Conservation (phyloP, 2,329 filamentous ascomycete species). For the Phoma sp. region DNA sequence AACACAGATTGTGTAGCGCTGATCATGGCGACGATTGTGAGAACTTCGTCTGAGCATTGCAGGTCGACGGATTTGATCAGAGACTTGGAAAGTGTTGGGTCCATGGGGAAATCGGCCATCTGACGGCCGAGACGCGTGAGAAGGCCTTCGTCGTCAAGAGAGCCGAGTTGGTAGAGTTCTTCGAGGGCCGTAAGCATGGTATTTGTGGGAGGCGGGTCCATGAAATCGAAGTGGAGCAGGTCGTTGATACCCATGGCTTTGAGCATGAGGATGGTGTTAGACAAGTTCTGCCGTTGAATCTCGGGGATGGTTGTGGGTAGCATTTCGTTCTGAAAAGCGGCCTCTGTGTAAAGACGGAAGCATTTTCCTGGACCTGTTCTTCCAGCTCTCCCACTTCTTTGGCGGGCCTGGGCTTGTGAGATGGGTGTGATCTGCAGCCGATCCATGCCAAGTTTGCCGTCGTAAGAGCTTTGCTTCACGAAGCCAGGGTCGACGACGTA, state of each 20-base stretch:
- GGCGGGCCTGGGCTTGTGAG: slow-evolving; percentile 94
- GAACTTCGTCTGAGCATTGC: slow-evolving; percentile 89
- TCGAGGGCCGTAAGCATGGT: slow-evolving; percentile 97
- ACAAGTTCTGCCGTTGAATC: slow-evolving; percentile 92
- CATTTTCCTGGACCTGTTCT: slow-evolving; percentile 89
- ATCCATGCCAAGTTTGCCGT: slow-evolving; percentile 97
- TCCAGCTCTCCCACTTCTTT: slow-evolving; percentile 89
- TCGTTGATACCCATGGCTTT: slow-evolving; percentile 99
- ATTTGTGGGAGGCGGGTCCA: slow-evolving; percentile 97
- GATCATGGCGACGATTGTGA: slow-evolving; percentile 80
- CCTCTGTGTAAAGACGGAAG: slow-evolving; percentile 93
- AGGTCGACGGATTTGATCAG: slow-evolving; percentile 88
- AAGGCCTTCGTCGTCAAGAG: slow-evolving; percentile 92
- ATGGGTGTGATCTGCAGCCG: slow-evolving; percentile 94
- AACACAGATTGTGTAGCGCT: slow-evolving; percentile 81
- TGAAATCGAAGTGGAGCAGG: slow-evolving; percentile 95
- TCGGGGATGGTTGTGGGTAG: slow-evolving; percentile 94
- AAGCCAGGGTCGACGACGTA: slow-evolving; percentile 98
- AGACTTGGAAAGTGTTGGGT: slow-evolving; percentile 87
- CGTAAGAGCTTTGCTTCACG: slow-evolving; percentile 96
- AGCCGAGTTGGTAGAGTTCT: slow-evolving; percentile 89
- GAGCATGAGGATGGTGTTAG: slow-evolving; percentile 92
- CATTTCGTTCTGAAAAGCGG: slow-evolving; percentile 96
- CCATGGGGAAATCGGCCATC: slow-evolving; percentile 99
- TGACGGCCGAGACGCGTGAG: slow-evolving; percentile 90